A percentile compares a stretch with the other conserved stretches of the same genome.
Evolutionary conservation across 1,139 yeast species (phyloP).

Genomic region (Taiozyma sp.): DNA sequence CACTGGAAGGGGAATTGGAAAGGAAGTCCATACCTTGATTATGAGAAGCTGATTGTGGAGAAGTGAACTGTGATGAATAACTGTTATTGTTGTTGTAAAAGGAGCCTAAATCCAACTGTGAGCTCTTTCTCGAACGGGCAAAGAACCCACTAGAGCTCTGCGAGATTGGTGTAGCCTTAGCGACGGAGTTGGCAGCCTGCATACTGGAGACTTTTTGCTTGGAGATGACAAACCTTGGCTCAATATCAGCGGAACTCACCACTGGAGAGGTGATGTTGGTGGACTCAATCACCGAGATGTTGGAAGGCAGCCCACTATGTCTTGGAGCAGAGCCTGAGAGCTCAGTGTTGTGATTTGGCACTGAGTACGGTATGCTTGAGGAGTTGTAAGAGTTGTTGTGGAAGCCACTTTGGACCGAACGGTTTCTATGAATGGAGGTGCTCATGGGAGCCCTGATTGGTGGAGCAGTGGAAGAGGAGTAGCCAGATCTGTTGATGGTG

Average conservation of each 20-base stretch:
- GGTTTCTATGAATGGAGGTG: slow-evolving; percentile 24
- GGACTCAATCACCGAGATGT: slow-evolving; percentile 43
- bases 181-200: slow-evolving; percentile 17
- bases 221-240: slow-evolving; percentile 68
- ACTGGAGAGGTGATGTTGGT: slow-evolving; percentile 69
- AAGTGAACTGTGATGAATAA: slow-evolving; percentile 12
- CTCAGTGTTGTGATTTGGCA: slow-evolving; percentile 37
- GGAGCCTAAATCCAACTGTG: slow-evolving; percentile 22
- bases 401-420: slow-evolving; percentile 8
- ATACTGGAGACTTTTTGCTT: slow-evolving; percentile 46
- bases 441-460: slow-evolving; percentile 25
- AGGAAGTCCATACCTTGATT: slow-evolving; percentile 11
- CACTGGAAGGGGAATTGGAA: slow-evolving; percentile 23
- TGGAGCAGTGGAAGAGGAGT: slow-evolving; percentile 18
- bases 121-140: slow-evolving; percentile 20
- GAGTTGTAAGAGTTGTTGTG: slow-evolving; percentile 29
- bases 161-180: slow-evolving; percentile 12
- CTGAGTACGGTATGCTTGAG: slow-evolving; percentile 65
- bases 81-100: slow-evolving; percentile 20
- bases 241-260: slow-evolving; percentile 45
- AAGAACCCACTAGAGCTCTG: slow-evolving; percentile 16
- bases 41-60: neutral
- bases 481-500: slow-evolving; percentile 16
- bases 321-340: slow-evolving; percentile 35
- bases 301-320: slow-evolving; percentile 48